Evolutionary conservation across 371 early-diverging fungal genomes (phyloP).

Genomic region (Funneliformis caledonium): DNA sequence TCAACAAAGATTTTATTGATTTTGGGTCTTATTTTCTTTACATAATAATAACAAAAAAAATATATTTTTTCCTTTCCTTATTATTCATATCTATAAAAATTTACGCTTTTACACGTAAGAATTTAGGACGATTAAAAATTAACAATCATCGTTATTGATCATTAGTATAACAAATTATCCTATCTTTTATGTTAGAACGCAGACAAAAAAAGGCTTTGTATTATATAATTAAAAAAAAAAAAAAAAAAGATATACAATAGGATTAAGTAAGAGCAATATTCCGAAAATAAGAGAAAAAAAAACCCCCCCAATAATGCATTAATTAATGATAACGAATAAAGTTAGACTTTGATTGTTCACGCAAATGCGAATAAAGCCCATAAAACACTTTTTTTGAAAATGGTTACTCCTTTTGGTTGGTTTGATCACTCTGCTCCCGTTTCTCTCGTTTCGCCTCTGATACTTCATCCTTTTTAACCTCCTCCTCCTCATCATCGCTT

Average conservation of each 20-base stretch:
- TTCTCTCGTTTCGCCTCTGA: not conserved
- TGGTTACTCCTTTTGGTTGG: not conserved
- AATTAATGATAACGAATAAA: not conserved
- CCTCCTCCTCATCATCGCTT: not conserved
- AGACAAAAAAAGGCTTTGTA: not conserved
- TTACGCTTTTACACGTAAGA: no score
- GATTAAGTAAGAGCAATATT: not conserved
- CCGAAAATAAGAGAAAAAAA: not conserved
- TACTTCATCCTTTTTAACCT: not conserved
- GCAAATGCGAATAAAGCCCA: not conserved
- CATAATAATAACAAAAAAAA: no score
- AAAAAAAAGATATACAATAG: not conserved
- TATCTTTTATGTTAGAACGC: not conserved
- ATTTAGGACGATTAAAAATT: no score
- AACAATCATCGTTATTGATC: not conserved
- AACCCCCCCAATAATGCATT: not conserved
- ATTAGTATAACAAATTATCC: not conserved
- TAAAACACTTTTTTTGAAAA: not conserved
- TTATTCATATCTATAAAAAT: no score
- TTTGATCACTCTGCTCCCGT: not conserved
- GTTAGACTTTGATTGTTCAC: not conserved
- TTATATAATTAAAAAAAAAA: not conserved
- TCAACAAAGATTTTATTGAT: no score
- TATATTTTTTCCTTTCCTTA: no score
- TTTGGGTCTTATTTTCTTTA: no score